Evolutionary conservation across 108 stramenopile species (phyloP).

Genomic region (Cyclostephanos invisitatus): DNA sequence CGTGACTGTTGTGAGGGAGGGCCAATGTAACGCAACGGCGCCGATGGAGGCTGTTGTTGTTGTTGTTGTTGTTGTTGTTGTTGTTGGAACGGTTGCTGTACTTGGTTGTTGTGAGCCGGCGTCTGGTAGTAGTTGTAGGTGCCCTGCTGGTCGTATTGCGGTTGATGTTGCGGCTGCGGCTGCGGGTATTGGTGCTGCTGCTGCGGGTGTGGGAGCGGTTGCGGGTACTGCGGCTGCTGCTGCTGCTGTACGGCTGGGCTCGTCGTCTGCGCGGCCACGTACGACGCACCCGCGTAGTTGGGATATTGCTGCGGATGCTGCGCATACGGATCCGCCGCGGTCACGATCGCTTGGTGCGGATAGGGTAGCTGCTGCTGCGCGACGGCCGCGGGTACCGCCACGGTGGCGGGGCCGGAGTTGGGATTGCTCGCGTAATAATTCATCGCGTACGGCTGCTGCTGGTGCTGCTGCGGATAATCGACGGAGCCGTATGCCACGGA

Average conservation of each 20-base stretch:
- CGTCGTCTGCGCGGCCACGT: not conserved
- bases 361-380: conserved; percentile 12
- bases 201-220: conserved; percentile 13
- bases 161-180: not conserved
- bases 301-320: not conserved
- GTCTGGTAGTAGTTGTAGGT: not conserved
- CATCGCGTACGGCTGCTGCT: not conserved
- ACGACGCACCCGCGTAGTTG: conserved; percentile 1
- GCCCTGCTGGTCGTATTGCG: no score
- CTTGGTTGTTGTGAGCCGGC: not conserved
- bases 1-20: not conserved
- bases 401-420: not conserved
- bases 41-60: conserved; percentile 1
- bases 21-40: not conserved
- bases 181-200: conserved; percentile 11
- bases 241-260: not conserved
- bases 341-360: not conserved
- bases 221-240: conserved; percentile 14
- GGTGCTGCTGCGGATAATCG: conserved; percentile 3
- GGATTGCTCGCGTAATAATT: not conserved
- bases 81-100: not conserved
- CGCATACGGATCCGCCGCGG: not conserved
- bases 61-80: conserved; percentile 2
- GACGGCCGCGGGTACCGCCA: not conserved
- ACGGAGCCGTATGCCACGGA: not conserved